Evolutionary conservation across 805 yeast genomes (phyloP), one percentile per base, ranked within the genome.

Genomic region (Saccharomycopsis sp.): DNA sequence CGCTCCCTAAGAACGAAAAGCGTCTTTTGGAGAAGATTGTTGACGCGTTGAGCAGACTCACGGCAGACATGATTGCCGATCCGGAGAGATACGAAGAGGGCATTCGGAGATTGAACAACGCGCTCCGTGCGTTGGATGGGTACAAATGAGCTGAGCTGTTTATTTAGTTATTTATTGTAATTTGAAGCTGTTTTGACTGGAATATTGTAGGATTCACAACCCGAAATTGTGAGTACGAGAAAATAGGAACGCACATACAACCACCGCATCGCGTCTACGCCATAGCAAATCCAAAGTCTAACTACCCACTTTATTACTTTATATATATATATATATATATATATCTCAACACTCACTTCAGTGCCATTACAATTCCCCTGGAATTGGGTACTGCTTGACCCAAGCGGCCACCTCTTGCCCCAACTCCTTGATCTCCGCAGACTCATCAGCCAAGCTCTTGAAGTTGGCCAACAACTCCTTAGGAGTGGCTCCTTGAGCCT

Each of bases 41-140:
- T 2, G 96, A 91, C 66, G 84, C 95, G 1, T 75, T 92, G 52
- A 85, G 94, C 46, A 78, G 94, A 64, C 78, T 94, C 59, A 90
- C 96, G 2, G 89, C 91, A 55, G 97, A 91, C 67, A 90, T 94
- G 89, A 87, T 91, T 56, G 68, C 89, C 57, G 97, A 92, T 69
- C 89, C 89, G 29, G 82, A 81, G 29, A 81, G 94, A 65, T 85
- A 87, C 58, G 84, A 83, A 15, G 90, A 89, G 61, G 96, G 97
- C 12, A 79, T 89, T 50, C 77, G 81, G 61, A 76, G 98, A 62
- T 74, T 92, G 64, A 87, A 87, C 64, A 84, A 84, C 64, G 97
- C 97, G 0, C 79, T 91, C 58, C 75, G 87, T 57, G 95, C 91
- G 0, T 74, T 92, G 53, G 98, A 92, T 67, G 98, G 98, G 1